Percentiles rank a stretch among this genome's conserved stretches.
Evolutionary conservation across 208 protist genomes (phyloP).

Genomic region (Tetramitus jugosus): DNA sequence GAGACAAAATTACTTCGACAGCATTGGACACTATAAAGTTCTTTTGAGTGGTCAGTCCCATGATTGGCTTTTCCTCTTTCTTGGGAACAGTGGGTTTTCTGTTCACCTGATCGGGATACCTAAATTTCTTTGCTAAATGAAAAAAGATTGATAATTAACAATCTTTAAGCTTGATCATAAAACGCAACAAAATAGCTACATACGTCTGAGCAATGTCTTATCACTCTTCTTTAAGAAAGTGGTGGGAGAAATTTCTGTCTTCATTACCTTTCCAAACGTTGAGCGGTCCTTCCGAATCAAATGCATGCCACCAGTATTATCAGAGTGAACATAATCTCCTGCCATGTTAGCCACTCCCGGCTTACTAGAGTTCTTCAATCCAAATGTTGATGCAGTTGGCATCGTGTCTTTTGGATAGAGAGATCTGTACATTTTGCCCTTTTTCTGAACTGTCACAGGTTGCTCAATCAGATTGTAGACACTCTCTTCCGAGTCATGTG

Average conservation of each 20-base stretch:
- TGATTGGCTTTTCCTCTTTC: slow-evolving; percentile 68
- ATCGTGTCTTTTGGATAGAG: slow-evolving; percentile 26
- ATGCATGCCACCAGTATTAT: background rate
- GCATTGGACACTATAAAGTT: slow-evolving; percentile 83
- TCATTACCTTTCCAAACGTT: slow-evolving; percentile 28
- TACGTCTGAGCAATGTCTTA: slow-evolving; percentile 20
- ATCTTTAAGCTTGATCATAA: too few relatives aligned
- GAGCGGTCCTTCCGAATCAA: slow-evolving; percentile 22
- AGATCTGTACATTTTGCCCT: slow-evolving; percentile 34
- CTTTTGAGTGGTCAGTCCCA: slow-evolving; percentile 79
- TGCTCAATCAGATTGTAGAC: slow-evolving; percentile 42
- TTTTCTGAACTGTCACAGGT: background rate
- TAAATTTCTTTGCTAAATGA: slow-evolving; percentile 2
- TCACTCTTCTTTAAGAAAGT: slow-evolving; percentile 29
- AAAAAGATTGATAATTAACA: too few relatives aligned
- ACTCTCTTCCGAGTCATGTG: slow-evolving; percentile 29
- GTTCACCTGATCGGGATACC: background rate
- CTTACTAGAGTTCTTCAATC: slow-evolving; percentile 12
- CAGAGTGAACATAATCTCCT: background rate
- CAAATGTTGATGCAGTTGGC: slow-evolving; percentile 13
- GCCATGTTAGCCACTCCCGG: slow-evolving; percentile 11
- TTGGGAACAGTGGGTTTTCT: slow-evolving; percentile 35
- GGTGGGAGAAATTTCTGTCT: slow-evolving; percentile 19
- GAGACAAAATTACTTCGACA: slow-evolving; percentile 67
- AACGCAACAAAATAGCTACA: too few relatives aligned